Evolutionary conservation across 2,329 filamentous ascomycete genomes (phyloP), one percentile per base, ranked within the genome.

Genomic region (Dactylellina cionopaga): DNA sequence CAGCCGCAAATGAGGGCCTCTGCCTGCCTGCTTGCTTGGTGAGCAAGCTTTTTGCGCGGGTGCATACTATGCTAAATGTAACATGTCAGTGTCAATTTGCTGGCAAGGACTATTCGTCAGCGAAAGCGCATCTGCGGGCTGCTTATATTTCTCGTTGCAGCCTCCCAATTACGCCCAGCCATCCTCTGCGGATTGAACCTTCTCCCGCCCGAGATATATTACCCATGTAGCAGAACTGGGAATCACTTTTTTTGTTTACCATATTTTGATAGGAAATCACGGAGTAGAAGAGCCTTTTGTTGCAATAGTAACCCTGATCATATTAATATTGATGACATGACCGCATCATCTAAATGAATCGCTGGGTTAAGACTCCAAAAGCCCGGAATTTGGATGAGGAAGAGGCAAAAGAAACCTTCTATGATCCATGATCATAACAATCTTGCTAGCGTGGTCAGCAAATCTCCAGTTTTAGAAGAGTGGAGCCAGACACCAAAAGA

Each of bases 1-100:
- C 63, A 68, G 63, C 63, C 63, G 54, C 63, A 68, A 68, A 58
- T 60, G 24, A 39, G 63, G n/a, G n/a, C n/a, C n/a, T n/a, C 35
- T 39, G 47, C 24, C 54, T 46, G 63, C 51, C 62, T 66, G 22
- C 59, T 35, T 33, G 22, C 41, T 54, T 54, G 33, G 41, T n/a
- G n/a, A n/a, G n/a, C n/a, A n/a, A n/a, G n/a, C n/a, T n/a, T n/a
- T n/a, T n/a, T n/a, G n/a, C n/a, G n/a, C n/a, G n/a, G n/a, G n/a
- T n/a, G n/a, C n/a, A n/a, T n/a, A n/a, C n/a, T n/a, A n/a, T n/a
- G n/a, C n/a, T n/a, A n/a, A n/a, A n/a, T n/a, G n/a, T n/a, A n/a
- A n/a, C n/a, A n/a, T n/a, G n/a, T n/a, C n/a, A n/a, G n/a, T n/a
- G n/a, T n/a, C n/a, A n/a, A 27, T 64, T 37, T 15, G 41, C 49